Evolutionary conservation across 208 protist species (phyloP).

Genomic region (Wallacemonas sp.): DNA sequence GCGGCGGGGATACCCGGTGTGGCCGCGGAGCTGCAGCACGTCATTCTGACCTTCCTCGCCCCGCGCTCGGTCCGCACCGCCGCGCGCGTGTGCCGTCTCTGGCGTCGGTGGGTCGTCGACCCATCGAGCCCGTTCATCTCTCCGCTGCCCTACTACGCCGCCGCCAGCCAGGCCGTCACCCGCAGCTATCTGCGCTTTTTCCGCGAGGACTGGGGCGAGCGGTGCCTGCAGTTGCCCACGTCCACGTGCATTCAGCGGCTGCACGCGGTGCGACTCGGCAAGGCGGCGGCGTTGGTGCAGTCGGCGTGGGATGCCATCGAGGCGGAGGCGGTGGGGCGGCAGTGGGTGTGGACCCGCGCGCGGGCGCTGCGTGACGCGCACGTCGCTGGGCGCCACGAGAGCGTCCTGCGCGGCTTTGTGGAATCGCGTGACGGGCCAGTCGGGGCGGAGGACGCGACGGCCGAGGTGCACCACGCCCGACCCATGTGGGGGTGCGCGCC

Average conservation of each 20-base stretch:
- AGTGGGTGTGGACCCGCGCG: constrained; percentile 6
- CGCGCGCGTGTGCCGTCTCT: constrained; percentile 30
- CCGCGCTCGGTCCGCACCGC: constrained; percentile 35
- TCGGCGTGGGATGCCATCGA: constrained; percentile 10
- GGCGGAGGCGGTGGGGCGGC: constrained; percentile 6
- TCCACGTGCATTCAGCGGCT: constrained; percentile 41
- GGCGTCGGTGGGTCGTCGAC: constrained; percentile 23
- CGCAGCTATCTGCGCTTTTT: constrained; percentile 42
- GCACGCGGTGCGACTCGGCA: not conserved
- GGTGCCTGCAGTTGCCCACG: constrained; percentile 29
- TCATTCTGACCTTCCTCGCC: constrained; percentile 33
- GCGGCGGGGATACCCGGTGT: constrained; percentile 5
- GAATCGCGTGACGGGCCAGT: not conserved
- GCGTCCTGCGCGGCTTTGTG: not conserved
- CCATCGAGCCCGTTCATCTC: not conserved
- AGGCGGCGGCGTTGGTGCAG: constrained; percentile 15
- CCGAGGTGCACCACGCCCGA: not conserved
- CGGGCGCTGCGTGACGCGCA: constrained; percentile 10
- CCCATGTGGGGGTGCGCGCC: constrained; percentile 5
- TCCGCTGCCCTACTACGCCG: constrained; percentile 20
- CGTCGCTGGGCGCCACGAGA: not conserved
- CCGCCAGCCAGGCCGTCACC: constrained; percentile 31
- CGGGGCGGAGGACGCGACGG: too few species aligned
- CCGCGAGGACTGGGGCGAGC: constrained; percentile 43
- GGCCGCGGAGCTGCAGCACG: constrained; percentile 31